phyloP scores from a whole-genome alignment of 805 yeast genomes.

The Candida gorgasii region DNA sequence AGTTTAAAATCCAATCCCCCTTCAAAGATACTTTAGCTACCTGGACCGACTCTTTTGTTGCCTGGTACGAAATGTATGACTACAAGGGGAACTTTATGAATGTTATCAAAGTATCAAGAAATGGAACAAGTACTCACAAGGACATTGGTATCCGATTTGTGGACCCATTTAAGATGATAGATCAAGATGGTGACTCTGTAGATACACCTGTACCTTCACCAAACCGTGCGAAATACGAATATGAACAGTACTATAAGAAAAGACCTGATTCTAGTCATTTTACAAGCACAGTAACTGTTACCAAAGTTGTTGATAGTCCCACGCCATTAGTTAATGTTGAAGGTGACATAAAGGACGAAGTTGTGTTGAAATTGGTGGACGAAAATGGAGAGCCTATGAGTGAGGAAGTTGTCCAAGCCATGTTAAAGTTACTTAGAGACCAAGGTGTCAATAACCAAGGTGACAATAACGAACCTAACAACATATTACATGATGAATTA shows the following conservation, averaged over 20 bases:
- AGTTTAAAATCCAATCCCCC: constrained; percentile 30
- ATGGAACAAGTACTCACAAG: constrained; percentile 19
- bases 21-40: constrained; percentile 9
- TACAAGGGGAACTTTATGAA: constrained; percentile 30
- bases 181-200: constrained; percentile 31
- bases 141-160: constrained; percentile 22
- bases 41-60: constrained; percentile 33
- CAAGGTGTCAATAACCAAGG: constrained; percentile 2
- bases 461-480: not conserved
- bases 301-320: not conserved
- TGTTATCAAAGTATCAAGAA: constrained; percentile 26
- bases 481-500: constrained; percentile 7
- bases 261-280: not conserved
- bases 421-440: not conserved
- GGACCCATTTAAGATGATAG: constrained; percentile 32
- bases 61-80: constrained; percentile 41
- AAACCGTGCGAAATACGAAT: constrained; percentile 7
- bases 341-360: not conserved
- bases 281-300: constrained; percentile 3
- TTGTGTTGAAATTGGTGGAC: not conserved
- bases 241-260: constrained; percentile 1
- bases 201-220: constrained; percentile 16
- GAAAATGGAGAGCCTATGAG: not conserved
- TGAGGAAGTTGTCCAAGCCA: not conserved
- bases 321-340: not conserved